Percentiles rank a stretch among this genome's conserved stretches.
These are phyloP conservation scores for Chlamydomonas sp. DNA, from an alignment of 139 green algal genomes.

Conservation along the genomic window DNA sequence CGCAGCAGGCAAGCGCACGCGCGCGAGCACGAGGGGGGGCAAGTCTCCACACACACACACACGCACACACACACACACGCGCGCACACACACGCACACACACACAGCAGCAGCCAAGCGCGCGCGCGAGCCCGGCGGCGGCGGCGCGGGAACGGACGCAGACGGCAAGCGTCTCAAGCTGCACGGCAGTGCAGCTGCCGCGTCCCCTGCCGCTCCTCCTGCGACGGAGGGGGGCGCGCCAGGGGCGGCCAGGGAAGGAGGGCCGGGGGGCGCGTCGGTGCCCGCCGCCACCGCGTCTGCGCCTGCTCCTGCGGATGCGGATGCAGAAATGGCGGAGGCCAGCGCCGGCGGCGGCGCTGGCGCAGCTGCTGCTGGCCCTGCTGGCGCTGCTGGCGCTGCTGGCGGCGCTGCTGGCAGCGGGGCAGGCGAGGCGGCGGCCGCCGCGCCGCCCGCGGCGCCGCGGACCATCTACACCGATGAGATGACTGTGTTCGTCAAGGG, in stretches of 20 bases:
- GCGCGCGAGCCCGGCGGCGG: background rate
- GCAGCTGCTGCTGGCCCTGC: background rate
- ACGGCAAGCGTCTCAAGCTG: no score
- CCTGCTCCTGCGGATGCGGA: no score
- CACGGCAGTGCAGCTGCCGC: no score
- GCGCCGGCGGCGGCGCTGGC: background rate
- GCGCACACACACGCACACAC: no score
- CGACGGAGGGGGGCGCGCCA: background rate
- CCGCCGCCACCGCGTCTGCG: background rate
- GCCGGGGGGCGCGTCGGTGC: background rate
- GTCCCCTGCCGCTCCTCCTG: no score
- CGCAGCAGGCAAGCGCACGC: no score
- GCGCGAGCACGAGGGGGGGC: no score
- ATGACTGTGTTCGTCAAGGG: slow-evolving; percentile 29
- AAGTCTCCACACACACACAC: no score
- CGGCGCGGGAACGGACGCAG: background rate
- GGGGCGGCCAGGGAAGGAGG: background rate
- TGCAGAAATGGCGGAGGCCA: background rate
- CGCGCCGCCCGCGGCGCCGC: background rate
- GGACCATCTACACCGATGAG: slow-evolving; percentile 28
- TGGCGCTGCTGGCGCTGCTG: no score
- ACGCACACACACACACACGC: no score
- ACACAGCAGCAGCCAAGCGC: background rate
- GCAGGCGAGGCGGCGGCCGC: background rate
- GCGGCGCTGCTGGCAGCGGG: background rate